Base-by-base conservation (phyloP, 306 rosid species). In the Canavalia gladiata region DNA sequence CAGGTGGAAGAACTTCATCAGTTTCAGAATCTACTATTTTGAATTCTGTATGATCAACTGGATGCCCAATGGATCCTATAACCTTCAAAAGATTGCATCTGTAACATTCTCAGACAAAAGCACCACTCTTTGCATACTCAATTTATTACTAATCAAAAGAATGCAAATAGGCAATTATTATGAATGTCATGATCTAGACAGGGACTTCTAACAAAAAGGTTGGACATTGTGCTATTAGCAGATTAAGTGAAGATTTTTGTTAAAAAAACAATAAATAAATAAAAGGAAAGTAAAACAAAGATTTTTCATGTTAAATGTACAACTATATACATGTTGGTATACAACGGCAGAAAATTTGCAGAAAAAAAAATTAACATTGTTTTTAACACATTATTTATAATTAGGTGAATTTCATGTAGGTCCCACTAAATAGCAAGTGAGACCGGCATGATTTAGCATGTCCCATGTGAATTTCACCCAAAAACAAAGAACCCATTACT, bases 11-110 rank as follows among this genome's bases (percentile, higher is more conserved):
- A 81, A 77, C 90, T 81, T 86, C 91, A 70, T 84, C 89, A 47
- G 91, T 90, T 88, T 92, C 96, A 45, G 86, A 49, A 66, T 94
- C 98, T 79, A 89, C 92, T 75, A 91, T 34, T 89, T 87, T 91
- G 88, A 95, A 88, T 76, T 95, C 94, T 29, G 94, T 85, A 74
- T 91, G 88, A 81, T 71, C 80, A 63, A 90, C 65, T 34, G 97
- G 99, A 86, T 87, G 97, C 84, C 99, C 99, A 45, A 91, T 84
- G 29, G 99, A 95, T 82, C 99, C 97, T 82, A 95, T 82, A 84
- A 95, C 99, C 99, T 95, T 89, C 86, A 95, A 78, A 90, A 86
- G 31, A 84, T 85, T 58, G 74, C 79, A 80, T 84, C 82, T 77
- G 84, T 81, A 79, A 87, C 79, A 35, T 76, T 66, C 73, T 90